phyloP scores from a whole-genome alignment of 2,329 filamentous ascomycete species.

The Nemania diffusa region DNA sequence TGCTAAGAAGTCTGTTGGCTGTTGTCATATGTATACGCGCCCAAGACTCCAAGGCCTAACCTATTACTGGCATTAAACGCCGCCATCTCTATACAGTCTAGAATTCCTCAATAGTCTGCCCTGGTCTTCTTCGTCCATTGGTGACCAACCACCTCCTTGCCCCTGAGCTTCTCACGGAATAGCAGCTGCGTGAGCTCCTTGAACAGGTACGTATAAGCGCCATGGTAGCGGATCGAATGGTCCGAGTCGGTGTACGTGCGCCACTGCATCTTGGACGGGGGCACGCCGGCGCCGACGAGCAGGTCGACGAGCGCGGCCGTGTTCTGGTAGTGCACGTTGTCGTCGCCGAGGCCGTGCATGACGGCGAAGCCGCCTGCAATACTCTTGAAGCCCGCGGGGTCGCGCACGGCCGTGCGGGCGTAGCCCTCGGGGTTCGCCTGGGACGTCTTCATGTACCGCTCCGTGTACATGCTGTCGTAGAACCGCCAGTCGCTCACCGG shows the following conservation, averaged over 20 bases:
- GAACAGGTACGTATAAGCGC: conserved; percentile 66
- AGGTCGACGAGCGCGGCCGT: conserved; percentile 69
- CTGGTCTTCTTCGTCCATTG: conserved; percentile 46
- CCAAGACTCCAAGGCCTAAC: too few relatives aligned
- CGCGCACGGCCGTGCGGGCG: conserved; percentile 67
- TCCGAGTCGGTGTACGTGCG: conserved; percentile 74
- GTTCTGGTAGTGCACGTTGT: conserved; percentile 79
- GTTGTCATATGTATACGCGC: too few relatives aligned
- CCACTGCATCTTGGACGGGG: conserved; percentile 70
- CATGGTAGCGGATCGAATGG: conserved; percentile 69
- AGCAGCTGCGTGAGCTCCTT: conserved; percentile 70
- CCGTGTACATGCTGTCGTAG: conserved; percentile 78
- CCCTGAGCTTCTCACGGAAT: conserved; percentile 65
- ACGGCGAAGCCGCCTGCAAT: conserved; percentile 69
- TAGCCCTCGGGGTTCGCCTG: conserved; percentile 68
- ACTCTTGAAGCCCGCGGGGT: conserved; percentile 69
- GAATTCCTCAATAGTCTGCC: background rate
- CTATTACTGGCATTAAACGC: background rate
- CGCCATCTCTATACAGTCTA: background rate
- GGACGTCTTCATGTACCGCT: conserved; percentile 76
- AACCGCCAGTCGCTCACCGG: conserved; percentile 76
- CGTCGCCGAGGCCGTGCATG: conserved; percentile 74
- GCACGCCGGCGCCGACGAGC: conserved; percentile 67
- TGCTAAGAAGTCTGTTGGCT: too few relatives aligned
- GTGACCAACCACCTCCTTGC: conserved; percentile 37